Conservation (phyloP, 2,329 filamentous ascomycete genomes). For the Aspergillus caelatus region DNA sequence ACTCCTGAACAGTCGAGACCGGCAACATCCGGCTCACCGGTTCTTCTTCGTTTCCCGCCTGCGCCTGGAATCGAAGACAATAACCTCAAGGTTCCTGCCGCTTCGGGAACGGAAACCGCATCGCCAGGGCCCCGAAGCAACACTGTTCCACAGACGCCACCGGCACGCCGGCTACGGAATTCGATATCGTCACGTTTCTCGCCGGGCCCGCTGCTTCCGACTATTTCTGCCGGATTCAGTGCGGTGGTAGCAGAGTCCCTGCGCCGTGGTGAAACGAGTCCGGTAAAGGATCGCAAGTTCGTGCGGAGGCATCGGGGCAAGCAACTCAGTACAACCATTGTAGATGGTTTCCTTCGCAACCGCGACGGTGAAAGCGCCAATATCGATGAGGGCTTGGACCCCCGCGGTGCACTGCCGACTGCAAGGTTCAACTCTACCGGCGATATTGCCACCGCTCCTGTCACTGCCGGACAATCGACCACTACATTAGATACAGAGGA, state of each 20-base stretch:
- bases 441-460: conserved; percentile 21
- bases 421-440: conserved; percentile 33
- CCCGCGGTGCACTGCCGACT: conserved; percentile 25
- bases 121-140: conserved; percentile 28
- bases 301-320: conserved; percentile 30
- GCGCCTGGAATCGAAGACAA: conserved; percentile 38
- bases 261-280: conserved; percentile 56
- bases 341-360: conserved; percentile 22
- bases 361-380: conserved; percentile 23
- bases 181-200: conserved; percentile 57
- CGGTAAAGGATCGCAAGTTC: conserved; percentile 35
- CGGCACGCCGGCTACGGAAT: conserved; percentile 43
- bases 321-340: conserved; percentile 29
- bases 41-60: conserved; percentile 43
- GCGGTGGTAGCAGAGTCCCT: conserved; percentile 68
- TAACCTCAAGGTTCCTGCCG: conserved; percentile 19
- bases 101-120: conserved; percentile 20
- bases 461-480: conserved; percentile 25
- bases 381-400: conserved; percentile 20
- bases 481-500: conserved; percentile 24
- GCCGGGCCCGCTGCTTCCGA: conserved; percentile 61
- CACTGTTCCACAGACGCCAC: conserved; percentile 40
- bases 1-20: conserved; percentile 26
- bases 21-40: conserved; percentile 30
- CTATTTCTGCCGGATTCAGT: conserved; percentile 62